Evolutionary conservation across 208 protist species (phyloP).

Genomic region (Borovskyia barvae): DNA sequence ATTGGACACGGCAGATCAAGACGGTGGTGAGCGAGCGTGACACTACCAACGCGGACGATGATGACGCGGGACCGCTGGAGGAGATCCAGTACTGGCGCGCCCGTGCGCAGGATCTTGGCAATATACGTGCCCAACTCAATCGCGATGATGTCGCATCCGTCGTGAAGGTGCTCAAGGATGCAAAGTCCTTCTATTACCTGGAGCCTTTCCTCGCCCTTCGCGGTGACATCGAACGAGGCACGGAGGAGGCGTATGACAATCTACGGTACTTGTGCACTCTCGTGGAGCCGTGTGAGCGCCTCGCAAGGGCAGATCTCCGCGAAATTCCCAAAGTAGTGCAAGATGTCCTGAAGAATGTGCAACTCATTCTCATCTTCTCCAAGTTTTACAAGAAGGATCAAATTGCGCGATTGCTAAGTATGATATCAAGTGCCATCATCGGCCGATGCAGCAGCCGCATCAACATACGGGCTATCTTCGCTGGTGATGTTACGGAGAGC

Average conservation of each 20-base stretch:
- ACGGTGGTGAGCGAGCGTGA: conserved; percentile 92
- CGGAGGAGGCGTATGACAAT: conserved; percentile 95
- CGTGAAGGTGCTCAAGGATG: conserved; percentile 86
- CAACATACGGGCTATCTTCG: conserved; percentile 93
- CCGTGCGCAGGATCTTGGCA: conserved; percentile 92
- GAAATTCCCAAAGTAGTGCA: conserved; percentile 92
- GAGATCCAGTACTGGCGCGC: conserved; percentile 97
- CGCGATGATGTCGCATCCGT: conserved; percentile 89
- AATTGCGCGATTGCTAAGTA: conserved; percentile 89
- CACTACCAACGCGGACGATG: conserved; percentile 20
- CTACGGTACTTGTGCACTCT: conserved; percentile 94
- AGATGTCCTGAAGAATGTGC: conserved; percentile 88
- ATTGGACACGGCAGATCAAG: conserved; percentile 99
- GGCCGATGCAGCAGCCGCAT: conserved; percentile 92
- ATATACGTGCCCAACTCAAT: conserved; percentile 95
- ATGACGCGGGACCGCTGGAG: conserved; percentile 89
- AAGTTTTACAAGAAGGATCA: conserved; percentile 95
- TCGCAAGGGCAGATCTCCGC: conserved; percentile 76
- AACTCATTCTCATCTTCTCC: conserved; percentile 93
- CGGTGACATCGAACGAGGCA: conserved; percentile 91
- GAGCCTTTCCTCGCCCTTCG: conserved; percentile 93
- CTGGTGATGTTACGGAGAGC: conserved; percentile 89
- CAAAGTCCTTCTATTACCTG: conserved; percentile 95
- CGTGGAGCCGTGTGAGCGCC: conserved; percentile 91
- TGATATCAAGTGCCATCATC: conserved; percentile 97